Percentiles rank a stretch among this genome's conserved stretches.
phyloP scores from a whole-genome alignment of 2,329 filamentous ascomycete species.

The Chrysosphaeria jannelii region DNA sequence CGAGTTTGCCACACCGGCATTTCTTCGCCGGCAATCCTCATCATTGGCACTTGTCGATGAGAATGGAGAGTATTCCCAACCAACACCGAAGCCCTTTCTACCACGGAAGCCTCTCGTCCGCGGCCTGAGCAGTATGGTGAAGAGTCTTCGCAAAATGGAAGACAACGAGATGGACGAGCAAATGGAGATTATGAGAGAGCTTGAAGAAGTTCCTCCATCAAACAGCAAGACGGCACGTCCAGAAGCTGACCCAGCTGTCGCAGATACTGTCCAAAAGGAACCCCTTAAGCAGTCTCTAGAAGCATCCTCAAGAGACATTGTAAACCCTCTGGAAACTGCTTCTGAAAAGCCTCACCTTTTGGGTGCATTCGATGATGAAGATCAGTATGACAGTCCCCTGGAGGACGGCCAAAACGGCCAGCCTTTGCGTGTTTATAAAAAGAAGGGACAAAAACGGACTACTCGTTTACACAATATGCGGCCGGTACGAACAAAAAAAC shows the following conservation, averaged over 20 bases:
- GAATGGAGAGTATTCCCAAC: constrained; percentile 17
- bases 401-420: constrained; percentile 23
- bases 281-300: neutral
- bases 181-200: constrained; percentile 39
- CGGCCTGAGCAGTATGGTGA: constrained; percentile 45
- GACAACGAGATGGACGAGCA: constrained; percentile 44
- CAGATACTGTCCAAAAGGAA: neutral
- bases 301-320: constrained; percentile 1
- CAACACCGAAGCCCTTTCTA: constrained; percentile 15
- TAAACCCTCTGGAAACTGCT: too few relatives aligned
- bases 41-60: constrained; percentile 24
- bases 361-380: constrained; percentile 33
- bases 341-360: constrained; percentile 12
- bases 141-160: constrained; percentile 35
- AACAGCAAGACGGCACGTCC: neutral
- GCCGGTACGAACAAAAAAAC: constrained; percentile 19
- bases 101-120: constrained; percentile 32
- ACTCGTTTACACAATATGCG: constrained; percentile 37
- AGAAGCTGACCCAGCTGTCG: neutral
- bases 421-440: constrained; percentile 39
- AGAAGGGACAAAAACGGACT: constrained; percentile 58
- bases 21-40: constrained; percentile 21
- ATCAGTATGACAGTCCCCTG: constrained; percentile 20
- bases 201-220: too few relatives aligned
- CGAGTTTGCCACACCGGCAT: constrained; percentile 38